Conservation (phyloP, 192 early-diverging fungal genomes). For the Umbelopsis vinacea region DNA sequence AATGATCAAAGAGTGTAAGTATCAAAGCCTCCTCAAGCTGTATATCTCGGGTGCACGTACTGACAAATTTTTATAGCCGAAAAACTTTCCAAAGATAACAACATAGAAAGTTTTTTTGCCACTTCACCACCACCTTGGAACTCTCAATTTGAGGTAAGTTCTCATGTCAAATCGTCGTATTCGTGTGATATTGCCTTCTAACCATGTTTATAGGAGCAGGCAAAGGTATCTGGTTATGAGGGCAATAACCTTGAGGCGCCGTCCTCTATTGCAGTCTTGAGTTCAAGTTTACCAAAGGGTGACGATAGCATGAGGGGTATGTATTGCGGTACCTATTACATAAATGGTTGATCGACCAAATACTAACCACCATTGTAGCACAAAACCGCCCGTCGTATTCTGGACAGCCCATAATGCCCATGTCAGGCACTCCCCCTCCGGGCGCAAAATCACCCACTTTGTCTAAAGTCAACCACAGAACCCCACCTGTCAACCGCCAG, state of each 20-base stretch:
- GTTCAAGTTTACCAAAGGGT: conserved; percentile 61
- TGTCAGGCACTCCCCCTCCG: conserved; percentile 34
- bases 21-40: not conserved
- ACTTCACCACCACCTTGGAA: conserved; percentile 79
- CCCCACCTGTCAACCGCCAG: conserved; percentile 18
- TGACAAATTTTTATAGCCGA: conserved; percentile 21
- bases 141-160: conserved; percentile 38
- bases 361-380: not conserved
- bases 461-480: conserved; percentile 22
- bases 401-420: conserved; percentile 23
- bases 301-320: conserved; percentile 34
- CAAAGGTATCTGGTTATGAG: conserved; percentile 6
- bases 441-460: conserved; percentile 34
- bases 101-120: conserved; percentile 65
- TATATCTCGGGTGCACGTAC: no score
- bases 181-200: not conserved
- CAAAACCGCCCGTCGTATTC: conserved; percentile 2
- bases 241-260: conserved; percentile 28
- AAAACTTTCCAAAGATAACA: conserved; percentile 46
- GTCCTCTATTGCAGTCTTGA: conserved; percentile 58
- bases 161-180: no score
- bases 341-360: not conserved
- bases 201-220: not conserved
- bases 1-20: conserved; percentile 63
- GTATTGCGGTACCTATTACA: not conserved